Conservation (phyloP, 768 basidiomycete genomes). For the Pilatotrama ljubarskyi region DNA sequence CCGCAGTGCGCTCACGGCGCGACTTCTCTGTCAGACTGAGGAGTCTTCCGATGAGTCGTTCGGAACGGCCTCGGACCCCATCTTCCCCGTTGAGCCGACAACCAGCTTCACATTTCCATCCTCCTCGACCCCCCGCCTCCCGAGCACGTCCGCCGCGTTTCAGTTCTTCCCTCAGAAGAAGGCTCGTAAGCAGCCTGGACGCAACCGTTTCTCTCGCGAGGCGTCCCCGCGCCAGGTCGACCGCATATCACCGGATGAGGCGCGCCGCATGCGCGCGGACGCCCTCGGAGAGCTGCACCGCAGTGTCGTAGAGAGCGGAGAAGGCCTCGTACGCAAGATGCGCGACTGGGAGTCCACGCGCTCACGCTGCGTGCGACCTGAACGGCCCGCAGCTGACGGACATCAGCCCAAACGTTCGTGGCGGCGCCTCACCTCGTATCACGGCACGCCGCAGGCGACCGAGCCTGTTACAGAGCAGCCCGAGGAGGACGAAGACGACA, state of each 20-base stretch:
- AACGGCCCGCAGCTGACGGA: background rate
- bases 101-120: constrained; percentile 13
- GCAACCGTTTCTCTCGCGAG: constrained; percentile 11
- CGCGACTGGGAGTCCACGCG: constrained; percentile 65
- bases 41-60: constrained; percentile 8
- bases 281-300: constrained; percentile 68
- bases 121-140: constrained; percentile 20
- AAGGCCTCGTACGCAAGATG: constrained; percentile 71
- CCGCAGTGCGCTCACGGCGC: background rate
- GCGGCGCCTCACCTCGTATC: constrained; percentile 16
- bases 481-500: constrained; percentile 48
- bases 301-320: constrained; percentile 63
- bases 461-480: constrained; percentile 18
- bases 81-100: constrained; percentile 22
- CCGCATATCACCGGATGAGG: constrained; percentile 28
- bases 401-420: constrained; percentile 1
- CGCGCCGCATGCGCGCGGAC: constrained; percentile 52
- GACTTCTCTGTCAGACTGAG: constrained; percentile 1
- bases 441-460: constrained; percentile 10
- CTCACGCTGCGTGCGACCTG: constrained; percentile 31
- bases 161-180: constrained; percentile 31
- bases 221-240: constrained; percentile 12
- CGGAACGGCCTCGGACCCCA: constrained; percentile 13
- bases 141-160: constrained; percentile 35
- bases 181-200: constrained; percentile 8